These are phyloP conservation scores for Candida ponderosae DNA, from an alignment of 805 yeast species.

Conservation along the genomic window DNA sequence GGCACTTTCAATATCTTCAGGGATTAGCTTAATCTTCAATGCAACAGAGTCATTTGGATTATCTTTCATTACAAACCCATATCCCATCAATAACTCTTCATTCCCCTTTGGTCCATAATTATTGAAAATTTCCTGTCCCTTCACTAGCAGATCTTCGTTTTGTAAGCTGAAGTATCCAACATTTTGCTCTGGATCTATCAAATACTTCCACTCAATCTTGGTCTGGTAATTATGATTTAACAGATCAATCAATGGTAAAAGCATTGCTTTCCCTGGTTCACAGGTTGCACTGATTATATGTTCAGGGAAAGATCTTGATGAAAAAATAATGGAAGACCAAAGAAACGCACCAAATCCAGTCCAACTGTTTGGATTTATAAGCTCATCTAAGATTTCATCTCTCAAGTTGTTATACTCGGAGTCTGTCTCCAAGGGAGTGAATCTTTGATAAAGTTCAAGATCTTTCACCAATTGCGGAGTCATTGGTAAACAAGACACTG, in stretches of 20 bases:
- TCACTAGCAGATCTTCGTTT: conserved; percentile 6
- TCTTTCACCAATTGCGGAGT: conserved; percentile 14
- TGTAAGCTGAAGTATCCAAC: conserved; percentile 13
- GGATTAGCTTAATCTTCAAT: conserved; percentile 46
- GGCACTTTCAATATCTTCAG: conserved; percentile 21
- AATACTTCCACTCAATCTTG: conserved; percentile 58
- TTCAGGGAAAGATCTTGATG: conserved; percentile 79
- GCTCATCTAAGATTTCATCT: conserved; percentile 11
- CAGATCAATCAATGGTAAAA: conserved; percentile 73
- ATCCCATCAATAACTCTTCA: conserved; percentile 70
- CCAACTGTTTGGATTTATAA: conserved; percentile 35
- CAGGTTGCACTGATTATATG: conserved; percentile 28
- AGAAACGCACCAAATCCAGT: conserved; percentile 57
- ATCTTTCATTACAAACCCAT: conserved; percentile 37
- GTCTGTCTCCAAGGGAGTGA: conserved; percentile 6
- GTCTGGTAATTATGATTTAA: conserved; percentile 63
- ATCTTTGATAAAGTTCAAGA: conserved; percentile 8
- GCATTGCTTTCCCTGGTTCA: conserved; percentile 42
- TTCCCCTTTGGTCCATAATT: conserved; percentile 84
- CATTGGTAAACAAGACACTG: neutral
- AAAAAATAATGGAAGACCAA: conserved; percentile 68
- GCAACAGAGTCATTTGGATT: conserved; percentile 60
- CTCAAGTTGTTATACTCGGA: neutral
- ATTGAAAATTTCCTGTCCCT: conserved; percentile 46
- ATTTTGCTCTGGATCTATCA: conserved; percentile 6